Evolutionary conservation across 192 early-diverging fungal species (phyloP).

Genomic region (Coemansia interrupta): DNA sequence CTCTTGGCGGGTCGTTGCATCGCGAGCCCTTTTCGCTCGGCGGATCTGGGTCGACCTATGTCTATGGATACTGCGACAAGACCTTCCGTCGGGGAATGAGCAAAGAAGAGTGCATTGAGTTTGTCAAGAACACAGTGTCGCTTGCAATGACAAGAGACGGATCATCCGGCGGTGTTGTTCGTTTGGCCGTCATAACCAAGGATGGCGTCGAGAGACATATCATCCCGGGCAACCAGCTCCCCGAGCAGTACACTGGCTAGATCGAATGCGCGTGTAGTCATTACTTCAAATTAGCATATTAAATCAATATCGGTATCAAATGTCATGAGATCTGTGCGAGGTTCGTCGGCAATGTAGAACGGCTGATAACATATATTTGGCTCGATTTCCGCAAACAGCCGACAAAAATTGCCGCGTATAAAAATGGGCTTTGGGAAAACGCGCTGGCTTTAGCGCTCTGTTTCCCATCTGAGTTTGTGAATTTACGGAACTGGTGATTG

Average conservation of each 20-base stretch:
- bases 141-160: slow-evolving; percentile 95
- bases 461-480: no score
- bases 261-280: not conserved
- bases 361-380: no score
- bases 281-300: no score
- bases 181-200: slow-evolving; percentile 89
- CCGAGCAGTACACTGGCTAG: slow-evolving; percentile 44
- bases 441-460: no score
- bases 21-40: slow-evolving; percentile 90
- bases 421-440: no score
- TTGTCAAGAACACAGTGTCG: slow-evolving; percentile 92
- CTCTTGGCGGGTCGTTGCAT: slow-evolving; percentile 90
- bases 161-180: slow-evolving; percentile 93
- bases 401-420: no score
- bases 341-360: no score
- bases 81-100: slow-evolving; percentile 76
- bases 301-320: no score
- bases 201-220: slow-evolving; percentile 85
- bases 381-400: no score
- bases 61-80: slow-evolving; percentile 98
- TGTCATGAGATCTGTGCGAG: no score
- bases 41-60: slow-evolving; percentile 93
- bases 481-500: no score
- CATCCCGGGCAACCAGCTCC: slow-evolving; percentile 77
- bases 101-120: slow-evolving; percentile 80